phyloP scores from a whole-genome alignment of 371 early-diverging fungal genomes.

The Mucor circinelloides region DNA sequence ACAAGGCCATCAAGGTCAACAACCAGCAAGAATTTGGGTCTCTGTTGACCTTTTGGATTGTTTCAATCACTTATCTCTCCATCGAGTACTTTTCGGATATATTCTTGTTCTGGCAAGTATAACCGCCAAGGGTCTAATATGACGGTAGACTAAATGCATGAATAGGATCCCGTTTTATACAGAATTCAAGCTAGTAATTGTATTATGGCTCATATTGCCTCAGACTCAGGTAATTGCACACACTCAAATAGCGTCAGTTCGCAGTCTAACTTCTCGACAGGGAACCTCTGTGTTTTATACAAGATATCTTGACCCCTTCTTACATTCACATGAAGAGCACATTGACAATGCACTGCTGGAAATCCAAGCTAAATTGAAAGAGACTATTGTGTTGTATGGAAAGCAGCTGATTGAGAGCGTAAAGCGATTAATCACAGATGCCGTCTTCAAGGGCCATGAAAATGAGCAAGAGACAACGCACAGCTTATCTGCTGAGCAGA shows the following conservation, averaged over 20 bases:
- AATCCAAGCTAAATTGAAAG: conserved; percentile 23
- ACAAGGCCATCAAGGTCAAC: conserved; percentile 41
- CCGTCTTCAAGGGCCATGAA: conserved; percentile 15
- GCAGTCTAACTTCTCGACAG: background rate
- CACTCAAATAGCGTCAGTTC: too few species aligned
- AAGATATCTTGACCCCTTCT: conserved; percentile 27
- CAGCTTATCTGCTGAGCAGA: conserved; percentile 7
- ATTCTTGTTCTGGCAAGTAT: conserved; percentile 45
- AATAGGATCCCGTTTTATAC: conserved; percentile 50
- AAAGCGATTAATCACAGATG: conserved; percentile 19
- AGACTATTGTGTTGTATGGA: conserved; percentile 24
- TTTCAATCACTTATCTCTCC: conserved; percentile 37
- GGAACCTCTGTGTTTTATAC: conserved; percentile 29
- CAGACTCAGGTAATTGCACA: conserved; percentile 42
- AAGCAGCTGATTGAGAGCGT: conserved; percentile 18
- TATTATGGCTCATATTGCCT: conserved; percentile 50
- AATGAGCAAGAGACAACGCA: background rate
- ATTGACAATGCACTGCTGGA: conserved; percentile 27
- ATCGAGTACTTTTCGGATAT: conserved; percentile 44
- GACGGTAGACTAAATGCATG: background rate
- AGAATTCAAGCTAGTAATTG: conserved; percentile 36
- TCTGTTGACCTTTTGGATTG: conserved; percentile 51
- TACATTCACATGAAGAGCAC: conserved; percentile 23
- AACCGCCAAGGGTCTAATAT: background rate
- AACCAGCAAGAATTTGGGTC: conserved; percentile 37